phyloP scores from a whole-genome alignment of 305 asterid genomes.

The Rubia balearica region DNA sequence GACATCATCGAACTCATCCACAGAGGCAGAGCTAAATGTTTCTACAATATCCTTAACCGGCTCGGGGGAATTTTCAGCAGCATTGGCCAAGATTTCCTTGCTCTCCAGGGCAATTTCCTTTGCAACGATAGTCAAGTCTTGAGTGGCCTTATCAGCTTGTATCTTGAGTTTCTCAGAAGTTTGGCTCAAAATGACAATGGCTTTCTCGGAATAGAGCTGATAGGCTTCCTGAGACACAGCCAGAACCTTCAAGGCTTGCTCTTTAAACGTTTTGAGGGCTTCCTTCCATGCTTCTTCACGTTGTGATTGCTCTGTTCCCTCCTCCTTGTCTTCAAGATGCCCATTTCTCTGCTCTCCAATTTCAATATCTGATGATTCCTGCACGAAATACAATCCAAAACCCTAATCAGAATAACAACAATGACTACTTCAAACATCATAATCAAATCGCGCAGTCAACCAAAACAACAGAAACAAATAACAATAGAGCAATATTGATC shows the following conservation, averaged over 20 bases:
- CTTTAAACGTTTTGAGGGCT: slow-evolving; percentile 64
- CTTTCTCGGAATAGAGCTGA: slow-evolving; percentile 66
- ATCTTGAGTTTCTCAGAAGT: slow-evolving; percentile 69
- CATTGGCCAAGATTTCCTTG: slow-evolving; percentile 55
- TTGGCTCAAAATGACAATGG: slow-evolving; percentile 54
- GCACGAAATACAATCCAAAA: slow-evolving; percentile 13
- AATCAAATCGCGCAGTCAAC: background rate
- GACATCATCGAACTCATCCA: slow-evolving; percentile 53
- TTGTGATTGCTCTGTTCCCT: slow-evolving; percentile 43
- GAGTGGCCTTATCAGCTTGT: slow-evolving; percentile 83
- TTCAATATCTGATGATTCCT: slow-evolving; percentile 55
- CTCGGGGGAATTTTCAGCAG: slow-evolving; percentile 77
- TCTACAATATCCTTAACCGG: slow-evolving; percentile 77
- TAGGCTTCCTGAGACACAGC: slow-evolving; percentile 74
- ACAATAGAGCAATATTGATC: background rate
- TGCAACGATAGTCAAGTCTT: slow-evolving; percentile 55
- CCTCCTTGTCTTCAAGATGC: slow-evolving; percentile 34
- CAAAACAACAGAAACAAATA: too few relatives aligned
- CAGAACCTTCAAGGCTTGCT: slow-evolving; percentile 74
- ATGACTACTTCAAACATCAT: background rate
- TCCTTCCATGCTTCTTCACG: slow-evolving; percentile 64
- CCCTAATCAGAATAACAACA: background rate
- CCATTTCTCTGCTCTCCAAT: slow-evolving; percentile 43
- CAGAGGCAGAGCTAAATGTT: slow-evolving; percentile 55
- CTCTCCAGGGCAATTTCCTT: slow-evolving; percentile 77